A percentile compares a stretch with the other conserved stretches of the same genome.
Evolutionary conservation across 2,329 filamentous ascomycete species (phyloP).

Genomic region (Xylariaceae sp.): DNA sequence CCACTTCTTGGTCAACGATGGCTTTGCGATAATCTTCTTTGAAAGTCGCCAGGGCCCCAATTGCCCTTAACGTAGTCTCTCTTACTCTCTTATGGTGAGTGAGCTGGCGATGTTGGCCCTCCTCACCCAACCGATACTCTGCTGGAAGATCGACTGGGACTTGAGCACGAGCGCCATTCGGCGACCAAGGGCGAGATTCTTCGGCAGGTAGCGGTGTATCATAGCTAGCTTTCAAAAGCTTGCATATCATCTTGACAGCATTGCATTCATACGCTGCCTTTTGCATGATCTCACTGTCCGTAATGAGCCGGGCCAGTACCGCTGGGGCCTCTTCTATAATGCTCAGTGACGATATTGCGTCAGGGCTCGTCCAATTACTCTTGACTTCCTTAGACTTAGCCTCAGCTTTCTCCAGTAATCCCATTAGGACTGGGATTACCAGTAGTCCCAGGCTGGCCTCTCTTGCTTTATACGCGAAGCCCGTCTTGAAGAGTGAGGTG

Average conservation of each 20-base stretch:
- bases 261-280: conserved; percentile 68
- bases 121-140: conserved; percentile 50
- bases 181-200: conserved; percentile 36
- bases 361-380: conserved; percentile 13
- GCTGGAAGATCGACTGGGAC: conserved; percentile 33
- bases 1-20: conserved; percentile 74
- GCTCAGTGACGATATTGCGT: conserved; percentile 39
- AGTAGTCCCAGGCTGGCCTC: conserved; percentile 61
- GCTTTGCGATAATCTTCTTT: conserved; percentile 80
- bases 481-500: conserved; percentile 62
- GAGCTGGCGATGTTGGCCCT: conserved; percentile 54
- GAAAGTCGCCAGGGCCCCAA: conserved; percentile 74
- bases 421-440: conserved; percentile 63
- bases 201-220: conserved; percentile 36
- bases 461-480: conserved; percentile 58
- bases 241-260: conserved; percentile 42
- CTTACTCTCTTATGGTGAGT: conserved; percentile 70
- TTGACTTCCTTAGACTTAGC: conserved; percentile 35
- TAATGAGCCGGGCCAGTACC: conserved; percentile 71
- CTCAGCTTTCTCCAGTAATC: conserved; percentile 54
- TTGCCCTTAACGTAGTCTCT: conserved; percentile 68
- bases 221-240: conserved; percentile 48
- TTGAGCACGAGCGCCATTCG: conserved; percentile 25
- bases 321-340: conserved; percentile 67
- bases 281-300: conserved; percentile 73